Evolutionary conservation across 2,329 filamentous ascomycete species (phyloP), one percentile per base, ranked within the genome.

Genomic region (Colletotrichum cereale): DNA sequence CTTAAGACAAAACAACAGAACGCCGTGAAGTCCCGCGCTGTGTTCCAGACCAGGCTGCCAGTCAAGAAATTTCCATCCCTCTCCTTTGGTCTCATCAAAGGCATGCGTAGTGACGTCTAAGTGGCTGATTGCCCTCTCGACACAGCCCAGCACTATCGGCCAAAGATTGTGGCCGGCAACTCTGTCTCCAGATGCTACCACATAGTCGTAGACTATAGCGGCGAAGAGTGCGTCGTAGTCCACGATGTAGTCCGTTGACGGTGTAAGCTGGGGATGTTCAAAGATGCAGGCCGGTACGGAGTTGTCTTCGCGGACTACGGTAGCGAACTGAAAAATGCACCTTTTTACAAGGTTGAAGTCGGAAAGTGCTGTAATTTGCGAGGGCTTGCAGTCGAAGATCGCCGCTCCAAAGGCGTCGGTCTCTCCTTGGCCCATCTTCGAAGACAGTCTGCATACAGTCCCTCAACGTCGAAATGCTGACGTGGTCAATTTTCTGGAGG

Each of bases 391-490:
- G 76, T 18, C 80, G 76, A 6, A 82, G 67, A 57, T 82, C 80
- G 0, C 80, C 80, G n/a, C 78, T 75, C 80, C 80, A 82, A 12
- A 82, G 70, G 21, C 80, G 74, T n/a, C 80, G 73, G 63, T 82
- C 80, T 38, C 80, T 74, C n/a, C 80, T 73, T 14, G 80, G 80
- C 2, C 80, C 80, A 38, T 82, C 80, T 67, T 82, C 80, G 65
- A 81, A 82, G 21, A 82, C 80, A 16, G 80, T 80, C 66, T 81
- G 80, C 80, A 82, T 81, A 67, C 80, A 82, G 65, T 81, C 77
- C n/a, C 80, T 72, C 2, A 82, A 74, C 8, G 80, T 82, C 38
- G 78, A 73, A 52, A 78, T 74, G 62, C 77, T 78, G 66, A 78
- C 76, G 14, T 75, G 73, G 67, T 82, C 80, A 31, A 81, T 77